Percentiles rank a stretch among this genome's conserved stretches.
Evolutionary conservation across 768 basidiomycete species (phyloP).

Genomic region (Cystobasidium onofrii): DNA sequence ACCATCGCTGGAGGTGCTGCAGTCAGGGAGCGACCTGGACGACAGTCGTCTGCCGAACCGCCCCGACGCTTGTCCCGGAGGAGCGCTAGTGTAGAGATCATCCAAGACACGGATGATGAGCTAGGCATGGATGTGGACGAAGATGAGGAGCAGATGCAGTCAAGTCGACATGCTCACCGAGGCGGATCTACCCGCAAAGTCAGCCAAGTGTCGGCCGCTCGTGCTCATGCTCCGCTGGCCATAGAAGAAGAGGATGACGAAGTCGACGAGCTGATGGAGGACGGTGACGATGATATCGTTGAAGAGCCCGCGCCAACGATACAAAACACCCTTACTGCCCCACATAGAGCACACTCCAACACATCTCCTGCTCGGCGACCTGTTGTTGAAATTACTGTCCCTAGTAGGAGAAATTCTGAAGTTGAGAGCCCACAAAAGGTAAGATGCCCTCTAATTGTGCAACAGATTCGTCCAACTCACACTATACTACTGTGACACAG

Average conservation of each 20-base stretch:
- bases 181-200: not conserved
- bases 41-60: not conserved
- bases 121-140: not conserved
- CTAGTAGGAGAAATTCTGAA: not conserved
- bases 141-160: not conserved
- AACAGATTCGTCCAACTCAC: not conserved
- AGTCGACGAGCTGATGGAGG: not conserved
- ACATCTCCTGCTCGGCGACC: not conserved
- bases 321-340: not conserved
- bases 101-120: constrained; percentile 15
- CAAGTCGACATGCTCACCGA: not conserved
- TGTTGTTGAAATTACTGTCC: not conserved
- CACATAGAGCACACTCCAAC: not conserved
- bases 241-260: not conserved
- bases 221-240: not conserved
- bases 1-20: not conserved
- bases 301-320: not conserved
- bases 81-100: constrained; percentile 24
- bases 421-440: not conserved
- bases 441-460: not conserved
- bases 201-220: not conserved
- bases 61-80: not conserved
- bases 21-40: not conserved
- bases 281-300: not conserved
- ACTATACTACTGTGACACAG: not conserved